Percentiles rank a stretch among this genome's conserved stretches.
phyloP scores from a whole-genome alignment of 352 stramenopile genomes.

The Aphanomyces invadans region DNA sequence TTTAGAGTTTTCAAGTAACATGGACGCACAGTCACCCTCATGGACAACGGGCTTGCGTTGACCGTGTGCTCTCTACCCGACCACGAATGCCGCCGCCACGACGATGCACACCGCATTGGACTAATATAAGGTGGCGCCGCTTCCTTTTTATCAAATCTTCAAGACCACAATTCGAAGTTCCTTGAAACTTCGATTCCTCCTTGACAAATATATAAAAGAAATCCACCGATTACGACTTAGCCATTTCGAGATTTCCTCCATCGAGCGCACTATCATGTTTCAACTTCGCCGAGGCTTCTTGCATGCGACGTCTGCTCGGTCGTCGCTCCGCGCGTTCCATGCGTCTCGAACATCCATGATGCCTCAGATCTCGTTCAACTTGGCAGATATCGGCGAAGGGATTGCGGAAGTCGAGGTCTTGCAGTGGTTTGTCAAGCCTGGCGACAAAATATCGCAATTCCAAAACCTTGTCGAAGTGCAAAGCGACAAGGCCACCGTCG shows the following conservation, averaged over 20 bases:
- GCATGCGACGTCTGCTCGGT: neutral
- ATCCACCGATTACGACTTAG: too few species aligned
- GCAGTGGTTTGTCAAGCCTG: slow-evolving; percentile 95
- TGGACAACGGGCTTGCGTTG: too few species aligned
- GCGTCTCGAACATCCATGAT: slow-evolving; percentile 34
- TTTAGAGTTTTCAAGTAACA: too few species aligned
- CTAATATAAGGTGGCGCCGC: too few species aligned
- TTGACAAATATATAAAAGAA: neutral
- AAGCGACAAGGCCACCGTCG: slow-evolving; percentile 96
- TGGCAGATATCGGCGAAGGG: slow-evolving; percentile 97
- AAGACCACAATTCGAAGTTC: slow-evolving; percentile 15
- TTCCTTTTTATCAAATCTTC: slow-evolving; percentile 1
- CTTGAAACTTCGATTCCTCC: neutral
- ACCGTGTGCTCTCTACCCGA: too few species aligned
- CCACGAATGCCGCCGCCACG: too few species aligned
- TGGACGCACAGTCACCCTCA: too few species aligned
- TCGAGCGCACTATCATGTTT: neutral
- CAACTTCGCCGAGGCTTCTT: slow-evolving; percentile 14
- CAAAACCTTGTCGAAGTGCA: slow-evolving; percentile 98
- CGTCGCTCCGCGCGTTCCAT: slow-evolving; percentile 32
- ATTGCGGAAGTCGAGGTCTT: slow-evolving; percentile 98
- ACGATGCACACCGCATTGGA: too few species aligned
- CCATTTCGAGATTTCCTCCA: slow-evolving; percentile 21
- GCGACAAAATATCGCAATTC: slow-evolving; percentile 91
- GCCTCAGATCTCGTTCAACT: slow-evolving; percentile 82